Base-by-base conservation (phyloP, 257 asterid species). In the Rauvolfia tetraphylla region DNA sequence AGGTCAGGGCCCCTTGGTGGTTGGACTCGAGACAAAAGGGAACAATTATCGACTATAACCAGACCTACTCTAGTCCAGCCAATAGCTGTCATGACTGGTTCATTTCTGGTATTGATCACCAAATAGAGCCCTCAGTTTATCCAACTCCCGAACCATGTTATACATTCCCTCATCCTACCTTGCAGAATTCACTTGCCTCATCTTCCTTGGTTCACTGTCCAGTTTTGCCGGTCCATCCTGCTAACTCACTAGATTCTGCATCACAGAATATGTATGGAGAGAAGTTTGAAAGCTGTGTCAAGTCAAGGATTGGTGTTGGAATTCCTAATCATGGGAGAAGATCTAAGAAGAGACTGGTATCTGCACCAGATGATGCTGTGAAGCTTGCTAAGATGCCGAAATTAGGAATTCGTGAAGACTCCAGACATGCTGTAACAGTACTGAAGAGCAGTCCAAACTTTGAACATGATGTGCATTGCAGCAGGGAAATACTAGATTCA, bases 301-400 rank as follows among this genome's bases (percentile, higher is more conserved):
- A 72, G 51, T 65, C 85, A 63, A 79, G 80, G 75, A 27, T 73
- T 53, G 18, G 69, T 22, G 53, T 59, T 68, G 71, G 79, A 59
- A 51, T 83, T 23, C 81, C 79, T 44, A 71, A 79, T 70, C 79
- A 66, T 39, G 79, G 75, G 68, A 85, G 72, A 79, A 79, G 74
- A 79, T 54, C 85, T 68, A 84, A 77, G 73, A 84, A 73, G 79
- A 80, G 80, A 81, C 63, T 65, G 67, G 83, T 83, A n/a, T 72
- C 78, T 75, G 75, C 80, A 56, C 79, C 84, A 54, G 78, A 77
- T 33, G 81, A 79, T 68, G 83, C 78, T 42, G 75, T 49, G 38
- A 84, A 76, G 79, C 77, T 81, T 69, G 36, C 80, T 10, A 86
- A 85, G 83, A 77, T 84, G 61, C 84, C 87, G 22, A 73, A 69